Conservation (phyloP, 805 yeast genomes). For the Brettanomyces nanus region DNA sequence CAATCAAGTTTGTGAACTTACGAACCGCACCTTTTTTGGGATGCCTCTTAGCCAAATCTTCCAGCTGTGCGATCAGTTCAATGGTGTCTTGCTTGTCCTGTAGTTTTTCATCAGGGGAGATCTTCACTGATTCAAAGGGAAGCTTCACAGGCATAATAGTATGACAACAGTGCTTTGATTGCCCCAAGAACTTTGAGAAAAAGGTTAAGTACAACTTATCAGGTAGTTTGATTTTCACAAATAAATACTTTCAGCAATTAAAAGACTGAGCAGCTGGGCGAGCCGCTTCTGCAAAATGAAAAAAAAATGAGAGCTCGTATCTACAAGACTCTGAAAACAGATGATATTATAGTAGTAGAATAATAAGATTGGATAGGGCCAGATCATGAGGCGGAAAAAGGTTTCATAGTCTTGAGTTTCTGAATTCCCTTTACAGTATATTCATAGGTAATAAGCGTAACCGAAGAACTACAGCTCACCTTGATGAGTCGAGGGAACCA, state of each 20-base stretch:
- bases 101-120: not conserved
- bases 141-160: not conserved
- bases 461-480: constrained; percentile 63
- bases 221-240: too few species aligned
- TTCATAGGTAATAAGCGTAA: constrained; percentile 58
- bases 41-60: constrained; percentile 6
- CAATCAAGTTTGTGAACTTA: constrained; percentile 16
- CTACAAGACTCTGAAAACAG: too few species aligned
- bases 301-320: too few species aligned
- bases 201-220: not conserved
- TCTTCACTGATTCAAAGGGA: not conserved
- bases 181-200: not conserved
- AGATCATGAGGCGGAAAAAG: constrained; percentile 21
- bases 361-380: too few species aligned
- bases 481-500: constrained; percentile 62
- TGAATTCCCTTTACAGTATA: constrained; percentile 40
- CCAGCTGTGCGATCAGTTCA: constrained; percentile 10
- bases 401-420: constrained; percentile 19
- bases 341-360: too few species aligned
- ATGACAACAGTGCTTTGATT: too few species aligned
- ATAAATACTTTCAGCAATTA: too few species aligned
- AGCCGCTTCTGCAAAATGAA: too few species aligned
- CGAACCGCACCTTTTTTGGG: constrained; percentile 20
- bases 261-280: too few species aligned
- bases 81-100: constrained; percentile 2